Evolutionary conservation across 1,284 basidiomycete genomes (phyloP), one percentile per base, ranked within the genome.

Genomic region (Boletus smithii): DNA sequence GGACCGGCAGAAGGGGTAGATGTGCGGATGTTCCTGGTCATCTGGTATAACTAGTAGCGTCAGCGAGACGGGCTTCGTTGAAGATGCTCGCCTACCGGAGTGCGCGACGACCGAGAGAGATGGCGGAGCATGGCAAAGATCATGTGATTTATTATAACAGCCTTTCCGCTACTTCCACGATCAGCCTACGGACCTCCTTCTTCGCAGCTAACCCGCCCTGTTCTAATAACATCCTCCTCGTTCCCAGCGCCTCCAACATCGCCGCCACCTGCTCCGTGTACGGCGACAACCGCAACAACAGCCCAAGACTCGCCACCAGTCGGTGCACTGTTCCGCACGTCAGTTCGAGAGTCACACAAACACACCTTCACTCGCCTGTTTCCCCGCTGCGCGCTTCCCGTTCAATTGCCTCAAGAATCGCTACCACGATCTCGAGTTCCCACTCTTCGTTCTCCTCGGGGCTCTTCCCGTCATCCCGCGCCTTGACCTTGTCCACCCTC

Each of bases 391-490:
- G n/a, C n/a, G n/a, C 73, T 68, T 94, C 91, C 55, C 76, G 76
- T 41, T 74, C 74, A 31, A 94, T 66, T 8, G 84, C 86, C 64
- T 91, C 88, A 0, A 92, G 65, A 13, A 95, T 62, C 0, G 88
- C 92, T 57, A 83, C 89, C 4, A 85, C 70, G 16, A 94, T 68
- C 69, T 95, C 92, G 0, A 88, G 72, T 59, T 91, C 83, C 90
- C 90, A 94, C 44, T 93, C 90, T 26, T 76, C 85, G 52, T 84
- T 75, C 49, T 77, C 76, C 35, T 75, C 76, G 6, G 60, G 64
- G 53, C 65, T 56, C 45, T 56, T 54, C 8, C 58, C 62, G 22
- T 66, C 66, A 40, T 67, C 61, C 14, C 61, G 64, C 20, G 70
- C 71, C 50, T 69, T 62, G 24, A 70, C 61, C 53, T 62, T 69